phyloP scores from a whole-genome alignment of 1,139 yeast genomes.

The Yamadazyma jaroonii region DNA sequence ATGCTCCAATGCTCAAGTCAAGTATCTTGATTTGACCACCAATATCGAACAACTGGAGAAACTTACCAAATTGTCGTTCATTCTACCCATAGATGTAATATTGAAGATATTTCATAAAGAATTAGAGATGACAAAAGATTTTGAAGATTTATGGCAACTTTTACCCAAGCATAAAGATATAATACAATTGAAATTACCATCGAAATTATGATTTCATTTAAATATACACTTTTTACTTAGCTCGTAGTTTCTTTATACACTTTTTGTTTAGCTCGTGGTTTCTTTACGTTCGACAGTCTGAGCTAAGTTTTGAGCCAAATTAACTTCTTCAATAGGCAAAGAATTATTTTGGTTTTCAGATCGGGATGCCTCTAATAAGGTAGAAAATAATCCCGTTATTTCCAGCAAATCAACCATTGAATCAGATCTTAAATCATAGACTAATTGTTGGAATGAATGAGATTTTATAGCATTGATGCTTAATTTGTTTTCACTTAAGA shows the following conservation, averaged over 20 bases:
- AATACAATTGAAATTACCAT: background rate
- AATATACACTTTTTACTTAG: conserved; percentile 1
- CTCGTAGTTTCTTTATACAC: conserved; percentile 11
- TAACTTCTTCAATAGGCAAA: conserved; percentile 17
- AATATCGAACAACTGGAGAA: conserved; percentile 22
- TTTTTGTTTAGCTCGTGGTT: background rate
- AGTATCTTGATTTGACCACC: conserved; percentile 9
- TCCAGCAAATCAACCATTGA: conserved; percentile 47
- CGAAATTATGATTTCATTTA: background rate
- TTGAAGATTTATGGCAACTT: conserved; percentile 25
- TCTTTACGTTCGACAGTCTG: conserved; percentile 20
- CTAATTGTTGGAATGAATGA: conserved; percentile 50
- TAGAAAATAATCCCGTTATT: conserved; percentile 42
- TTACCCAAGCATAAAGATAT: conserved; percentile 21
- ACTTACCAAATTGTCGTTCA: conserved; percentile 24
- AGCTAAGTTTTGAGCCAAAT: conserved; percentile 18
- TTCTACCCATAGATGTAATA: conserved; percentile 29
- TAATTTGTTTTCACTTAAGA: conserved; percentile 50
- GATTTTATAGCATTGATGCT: conserved; percentile 48
- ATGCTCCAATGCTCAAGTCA: conserved; percentile 58
- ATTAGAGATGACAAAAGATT: conserved; percentile 14
- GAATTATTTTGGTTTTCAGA: conserved; percentile 17
- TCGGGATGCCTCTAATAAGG: conserved; percentile 46
- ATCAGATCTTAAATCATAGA: conserved; percentile 49
- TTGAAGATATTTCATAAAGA: conserved; percentile 16